A percentile compares a stretch with the other conserved stretches of the same genome.
These are phyloP conservation scores for Steccherinum ochraceum DNA, from an alignment of 768 basidiomycete genomes.

Conservation along the genomic window DNA sequence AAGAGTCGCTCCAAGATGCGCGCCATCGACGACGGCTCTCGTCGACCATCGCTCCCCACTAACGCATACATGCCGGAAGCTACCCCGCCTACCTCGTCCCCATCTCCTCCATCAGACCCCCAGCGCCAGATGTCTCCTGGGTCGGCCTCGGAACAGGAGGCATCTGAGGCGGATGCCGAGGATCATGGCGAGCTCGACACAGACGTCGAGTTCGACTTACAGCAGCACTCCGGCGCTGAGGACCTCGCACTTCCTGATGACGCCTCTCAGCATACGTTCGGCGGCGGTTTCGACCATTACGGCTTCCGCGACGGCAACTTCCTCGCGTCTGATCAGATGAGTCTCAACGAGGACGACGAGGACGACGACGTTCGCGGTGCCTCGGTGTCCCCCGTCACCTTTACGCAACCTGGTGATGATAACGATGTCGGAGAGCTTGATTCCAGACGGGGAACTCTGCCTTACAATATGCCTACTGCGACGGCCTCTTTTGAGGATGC, in stretches of 20 bases:
- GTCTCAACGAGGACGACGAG: slow-evolving; percentile 21
- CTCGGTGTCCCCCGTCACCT: slow-evolving; percentile 9
- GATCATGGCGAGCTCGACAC: slow-evolving; percentile 22
- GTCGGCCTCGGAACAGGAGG: slow-evolving; percentile 12
- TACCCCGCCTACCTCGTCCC: slow-evolving; percentile 1
- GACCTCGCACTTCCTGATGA: slow-evolving; percentile 31
- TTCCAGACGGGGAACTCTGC: slow-evolving; percentile 48
- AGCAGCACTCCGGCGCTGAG: slow-evolving; percentile 7
- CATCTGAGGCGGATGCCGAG: slow-evolving; percentile 17
- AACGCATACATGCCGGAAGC: slow-evolving; percentile 18
- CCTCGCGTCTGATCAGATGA: slow-evolving; percentile 18
- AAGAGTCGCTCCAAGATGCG: slow-evolving; percentile 34
- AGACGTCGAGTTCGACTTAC: slow-evolving; percentile 28
- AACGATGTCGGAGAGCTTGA: slow-evolving; percentile 5
- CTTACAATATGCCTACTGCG: slow-evolving; percentile 51
- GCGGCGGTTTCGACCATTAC: slow-evolving; percentile 25
- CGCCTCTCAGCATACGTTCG: slow-evolving; percentile 45
- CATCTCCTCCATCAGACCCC: neutral
- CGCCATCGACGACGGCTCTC: slow-evolving; percentile 35
- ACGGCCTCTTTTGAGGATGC: slow-evolving; percentile 9
- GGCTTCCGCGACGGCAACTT: slow-evolving; percentile 3
- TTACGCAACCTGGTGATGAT: slow-evolving; percentile 12
- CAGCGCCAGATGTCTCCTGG: slow-evolving; percentile 6
- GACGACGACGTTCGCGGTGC: slow-evolving; percentile 4
- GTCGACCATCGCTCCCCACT: slow-evolving; percentile 34